Evolutionary conservation across 805 yeast species (phyloP).

Genomic region (Lipomyces orientalis): DNA sequence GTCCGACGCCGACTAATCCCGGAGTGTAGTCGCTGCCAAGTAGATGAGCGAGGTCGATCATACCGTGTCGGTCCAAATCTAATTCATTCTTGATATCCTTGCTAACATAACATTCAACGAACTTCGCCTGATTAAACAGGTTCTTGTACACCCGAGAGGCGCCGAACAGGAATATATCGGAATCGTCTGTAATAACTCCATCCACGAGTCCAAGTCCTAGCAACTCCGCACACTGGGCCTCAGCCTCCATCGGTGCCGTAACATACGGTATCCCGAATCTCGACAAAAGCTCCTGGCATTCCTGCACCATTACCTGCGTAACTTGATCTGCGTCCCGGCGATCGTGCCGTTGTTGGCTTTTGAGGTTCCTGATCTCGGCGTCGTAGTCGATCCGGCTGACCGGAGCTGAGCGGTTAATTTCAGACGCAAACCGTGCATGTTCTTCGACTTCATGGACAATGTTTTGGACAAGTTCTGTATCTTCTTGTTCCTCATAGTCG

Average conservation of each 20-base stretch:
- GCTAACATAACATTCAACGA: constrained; percentile 80
- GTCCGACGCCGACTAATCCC: constrained; percentile 92
- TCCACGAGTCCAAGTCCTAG: constrained; percentile 75
- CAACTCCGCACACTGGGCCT: constrained; percentile 94
- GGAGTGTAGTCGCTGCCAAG: constrained; percentile 95
- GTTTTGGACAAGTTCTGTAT: constrained; percentile 65
- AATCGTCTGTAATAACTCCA: constrained; percentile 96
- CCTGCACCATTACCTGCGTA: constrained; percentile 80
- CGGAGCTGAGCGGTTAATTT: constrained; percentile 15
- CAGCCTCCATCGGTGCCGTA: constrained; percentile 99
- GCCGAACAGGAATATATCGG: constrained; percentile 94
- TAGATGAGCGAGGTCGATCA: constrained; percentile 81
- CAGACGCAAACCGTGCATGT: constrained; percentile 63
- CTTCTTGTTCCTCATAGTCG: constrained; percentile 65
- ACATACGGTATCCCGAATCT: constrained; percentile 93
- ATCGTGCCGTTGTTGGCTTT: constrained; percentile 66
- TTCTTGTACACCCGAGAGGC: constrained; percentile 82
- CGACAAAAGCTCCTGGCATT: constrained; percentile 85
- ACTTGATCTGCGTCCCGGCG: constrained; percentile 92
- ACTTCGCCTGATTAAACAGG: constrained; percentile 91
- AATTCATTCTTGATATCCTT: constrained; percentile 64
- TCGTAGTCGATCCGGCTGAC: constrained; percentile 36
- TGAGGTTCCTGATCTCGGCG: constrained; percentile 51
- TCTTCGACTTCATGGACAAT: constrained; percentile 74
- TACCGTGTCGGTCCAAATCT: constrained; percentile 64